phyloP scores from a whole-genome alignment of 768 basidiomycete genomes.

The Paxillus rubicundulus region DNA sequence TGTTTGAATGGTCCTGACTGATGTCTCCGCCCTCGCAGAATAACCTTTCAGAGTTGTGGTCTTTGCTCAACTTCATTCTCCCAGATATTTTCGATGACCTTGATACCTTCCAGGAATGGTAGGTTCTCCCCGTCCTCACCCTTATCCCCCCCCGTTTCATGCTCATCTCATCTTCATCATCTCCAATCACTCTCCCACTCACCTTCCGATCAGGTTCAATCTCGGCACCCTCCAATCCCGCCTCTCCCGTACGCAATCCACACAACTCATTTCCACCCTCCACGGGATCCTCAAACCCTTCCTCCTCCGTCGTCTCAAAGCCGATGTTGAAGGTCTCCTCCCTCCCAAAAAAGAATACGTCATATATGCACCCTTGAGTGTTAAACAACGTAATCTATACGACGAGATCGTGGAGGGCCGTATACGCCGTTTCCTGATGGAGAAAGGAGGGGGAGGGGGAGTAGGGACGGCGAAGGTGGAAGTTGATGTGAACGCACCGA shows the following conservation, averaged over 20 bases:
- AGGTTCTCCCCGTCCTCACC: slow-evolving; percentile 11
- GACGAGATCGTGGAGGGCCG: slow-evolving; percentile 72
- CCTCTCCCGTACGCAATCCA: slow-evolving; percentile 56
- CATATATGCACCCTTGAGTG: slow-evolving; percentile 84
- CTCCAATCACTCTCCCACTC: background rate
- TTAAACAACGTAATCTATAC: slow-evolving; percentile 81
- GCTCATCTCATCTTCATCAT: slow-evolving; percentile 16
- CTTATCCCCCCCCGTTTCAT: background rate
- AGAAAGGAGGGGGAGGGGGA: slow-evolving; percentile 27
- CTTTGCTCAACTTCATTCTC: slow-evolving; percentile 91
- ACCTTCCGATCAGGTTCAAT: slow-evolving; percentile 54
- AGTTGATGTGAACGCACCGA: slow-evolving; percentile 32
- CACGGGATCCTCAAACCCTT: slow-evolving; percentile 95
- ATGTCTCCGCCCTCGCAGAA: slow-evolving; percentile 55
- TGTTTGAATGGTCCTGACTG: background rate
- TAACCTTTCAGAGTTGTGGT: slow-evolving; percentile 93
- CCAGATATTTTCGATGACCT: slow-evolving; percentile 92
- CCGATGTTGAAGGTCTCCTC: slow-evolving; percentile 74
- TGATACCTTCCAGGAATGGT: slow-evolving; percentile 90
- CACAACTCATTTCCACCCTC: slow-evolving; percentile 70
- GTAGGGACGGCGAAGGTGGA: slow-evolving; percentile 19
- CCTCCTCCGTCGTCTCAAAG: slow-evolving; percentile 87
- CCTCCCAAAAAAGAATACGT: slow-evolving; percentile 96
- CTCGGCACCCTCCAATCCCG: slow-evolving; percentile 59
- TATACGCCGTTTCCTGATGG: slow-evolving; percentile 61